Conservation (phyloP, 768 basidiomycete species). For the Amanita rimosa region DNA sequence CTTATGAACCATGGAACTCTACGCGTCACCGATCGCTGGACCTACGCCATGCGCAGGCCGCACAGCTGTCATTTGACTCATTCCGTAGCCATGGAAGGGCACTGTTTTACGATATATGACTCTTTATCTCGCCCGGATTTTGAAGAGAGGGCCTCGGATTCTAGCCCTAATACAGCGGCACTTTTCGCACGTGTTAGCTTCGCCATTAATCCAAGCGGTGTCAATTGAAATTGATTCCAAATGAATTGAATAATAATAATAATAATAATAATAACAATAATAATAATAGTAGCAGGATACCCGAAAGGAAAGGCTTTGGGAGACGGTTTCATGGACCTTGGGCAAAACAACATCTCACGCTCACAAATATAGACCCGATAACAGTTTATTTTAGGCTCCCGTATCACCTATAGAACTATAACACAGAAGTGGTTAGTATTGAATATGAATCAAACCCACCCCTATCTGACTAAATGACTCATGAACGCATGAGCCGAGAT, state of each 20-base stretch:
- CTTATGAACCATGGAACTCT: not conserved
- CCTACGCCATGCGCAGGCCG: not conserved
- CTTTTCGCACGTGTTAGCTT: not conserved
- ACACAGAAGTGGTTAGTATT: not conserved
- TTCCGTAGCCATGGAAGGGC: not conserved
- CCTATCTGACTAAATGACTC: conserved; percentile 2
- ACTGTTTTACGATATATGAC: not conserved
- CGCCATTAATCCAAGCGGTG: too few species aligned
- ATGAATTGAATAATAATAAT: too few species aligned
- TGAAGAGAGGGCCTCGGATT: not conserved
- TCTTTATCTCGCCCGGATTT: not conserved
- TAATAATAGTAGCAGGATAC: too few species aligned
- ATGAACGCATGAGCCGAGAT: not conserved
- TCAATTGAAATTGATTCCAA: too few species aligned
- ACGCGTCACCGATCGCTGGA: not conserved
- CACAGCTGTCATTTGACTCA: not conserved
- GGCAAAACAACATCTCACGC: not conserved
- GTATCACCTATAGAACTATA: not conserved
- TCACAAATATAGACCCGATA: not conserved
- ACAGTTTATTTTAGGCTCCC: not conserved
- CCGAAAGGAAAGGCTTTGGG: too few species aligned
- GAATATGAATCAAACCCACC: not conserved
- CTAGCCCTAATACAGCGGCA: not conserved
- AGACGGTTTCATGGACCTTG: too few species aligned
- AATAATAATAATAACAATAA: too few species aligned